phyloP scores from a whole-genome alignment of 2,329 filamentous ascomycete species.

The Fusarium xylarioides region DNA sequence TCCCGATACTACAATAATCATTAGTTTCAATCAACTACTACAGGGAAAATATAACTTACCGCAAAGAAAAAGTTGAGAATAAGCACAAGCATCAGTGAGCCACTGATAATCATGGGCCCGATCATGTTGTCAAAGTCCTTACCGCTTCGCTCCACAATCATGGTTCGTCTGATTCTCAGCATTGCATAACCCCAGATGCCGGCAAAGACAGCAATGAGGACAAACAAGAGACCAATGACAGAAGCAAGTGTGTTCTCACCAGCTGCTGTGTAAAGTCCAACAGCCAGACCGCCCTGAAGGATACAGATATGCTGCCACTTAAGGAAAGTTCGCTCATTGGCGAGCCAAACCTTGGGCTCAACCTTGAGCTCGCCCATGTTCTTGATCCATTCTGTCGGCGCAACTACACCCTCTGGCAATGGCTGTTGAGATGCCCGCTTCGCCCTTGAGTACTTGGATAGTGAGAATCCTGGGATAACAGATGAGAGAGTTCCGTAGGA shows the following conservation, averaged over 20 bases:
- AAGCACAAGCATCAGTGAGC: conserved; percentile 80
- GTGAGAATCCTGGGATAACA: conserved; percentile 83
- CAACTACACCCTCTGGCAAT: conserved; percentile 86
- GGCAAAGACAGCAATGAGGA: conserved; percentile 82
- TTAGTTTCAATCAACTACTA: conserved; percentile 12
- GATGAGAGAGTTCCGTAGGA: conserved; percentile 70
- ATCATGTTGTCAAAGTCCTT: conserved; percentile 92
- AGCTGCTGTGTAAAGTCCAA: conserved; percentile 90
- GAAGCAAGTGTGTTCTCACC: conserved; percentile 80
- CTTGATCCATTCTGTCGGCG: conserved; percentile 91
- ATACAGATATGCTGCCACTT: conserved; percentile 98
- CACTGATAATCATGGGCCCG: conserved; percentile 84
- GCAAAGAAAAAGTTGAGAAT: conserved; percentile 90
- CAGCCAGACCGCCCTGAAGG: conserved; percentile 81
- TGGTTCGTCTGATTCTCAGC: conserved; percentile 75
- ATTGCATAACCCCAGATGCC: conserved; percentile 89
- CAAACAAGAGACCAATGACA: conserved; percentile 83
- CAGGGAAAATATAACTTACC: conserved; percentile 56
- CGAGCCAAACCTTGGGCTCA: conserved; percentile 98
- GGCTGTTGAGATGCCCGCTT: conserved; percentile 57
- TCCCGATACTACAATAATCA: conserved; percentile 43
- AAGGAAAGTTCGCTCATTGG: conserved; percentile 97
- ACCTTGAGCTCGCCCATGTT: conserved; percentile 91
- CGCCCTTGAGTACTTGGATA: conserved; percentile 76
- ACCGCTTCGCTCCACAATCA: conserved; percentile 87